phyloP scores from a whole-genome alignment of 208 protist species.

The Trypanosomatidae sp. region DNA sequence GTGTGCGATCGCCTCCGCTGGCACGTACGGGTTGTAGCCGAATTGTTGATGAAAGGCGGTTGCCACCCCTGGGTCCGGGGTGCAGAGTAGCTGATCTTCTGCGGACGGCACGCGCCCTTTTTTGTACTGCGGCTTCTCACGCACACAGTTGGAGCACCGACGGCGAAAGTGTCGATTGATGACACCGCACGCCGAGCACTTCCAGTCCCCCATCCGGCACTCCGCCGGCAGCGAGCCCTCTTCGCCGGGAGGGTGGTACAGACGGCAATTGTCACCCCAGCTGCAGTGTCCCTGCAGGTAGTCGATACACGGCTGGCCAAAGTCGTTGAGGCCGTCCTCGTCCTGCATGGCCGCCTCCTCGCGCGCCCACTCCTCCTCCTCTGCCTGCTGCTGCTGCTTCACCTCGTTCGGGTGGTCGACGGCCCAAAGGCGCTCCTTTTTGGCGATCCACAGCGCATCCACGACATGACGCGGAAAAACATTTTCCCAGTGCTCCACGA shows the following conservation, averaged over 20 bases:
- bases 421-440: slow-evolving; percentile 87
- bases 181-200: slow-evolving; percentile 83
- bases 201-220: slow-evolving; percentile 91
- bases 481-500: slow-evolving; percentile 90
- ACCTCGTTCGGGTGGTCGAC: slow-evolving; percentile 75
- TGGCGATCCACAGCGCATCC: slow-evolving; percentile 82
- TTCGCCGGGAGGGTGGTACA: slow-evolving; percentile 87
- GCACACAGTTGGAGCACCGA: slow-evolving; percentile 88
- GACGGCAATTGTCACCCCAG: slow-evolving; percentile 74
- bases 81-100: slow-evolving; percentile 73
- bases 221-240: slow-evolving; percentile 84
- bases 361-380: slow-evolving; percentile 78
- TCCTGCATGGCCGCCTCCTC: slow-evolving; percentile 79
- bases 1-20: slow-evolving; percentile 65
- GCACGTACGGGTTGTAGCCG: slow-evolving; percentile 82
- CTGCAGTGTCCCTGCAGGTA: slow-evolving; percentile 89
- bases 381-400: slow-evolving; percentile 53
- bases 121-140: slow-evolving; percentile 92
- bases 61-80: slow-evolving; percentile 63
- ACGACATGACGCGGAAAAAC: slow-evolving; percentile 89
- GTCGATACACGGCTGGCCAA: slow-evolving; percentile 91
- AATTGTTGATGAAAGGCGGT: slow-evolving; percentile 75
- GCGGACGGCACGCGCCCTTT: slow-evolving; percentile 43
- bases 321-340: slow-evolving; percentile 89
- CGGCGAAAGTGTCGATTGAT: slow-evolving; percentile 93